Base-by-base conservation (phyloP, 2,329 filamentous ascomycete genomes). In the Diaporthe sp. region DNA sequence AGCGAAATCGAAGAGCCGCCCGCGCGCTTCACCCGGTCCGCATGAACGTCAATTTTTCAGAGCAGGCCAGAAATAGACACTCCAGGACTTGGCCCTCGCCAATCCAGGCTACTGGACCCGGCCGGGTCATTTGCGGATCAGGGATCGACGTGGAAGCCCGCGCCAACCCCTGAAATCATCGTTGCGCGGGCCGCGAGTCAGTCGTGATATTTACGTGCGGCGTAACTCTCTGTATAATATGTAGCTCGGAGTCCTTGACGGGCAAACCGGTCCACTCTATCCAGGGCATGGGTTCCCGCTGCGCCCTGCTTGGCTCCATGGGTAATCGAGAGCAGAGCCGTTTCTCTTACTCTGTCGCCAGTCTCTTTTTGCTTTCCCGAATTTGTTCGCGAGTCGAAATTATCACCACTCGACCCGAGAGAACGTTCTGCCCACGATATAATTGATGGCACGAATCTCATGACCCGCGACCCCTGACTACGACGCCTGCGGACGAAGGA, bases 291-390 rank as follows among this genome's bases (percentile, higher is more conserved):
- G 65, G 65, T 53, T 68, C 31, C 65, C 65, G 46, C 65, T 68
- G 65, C 65, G 65, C 65, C 65, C 65, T 68, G 65, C 65, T 68
- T 68, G 65, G 65, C 65, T 68, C 65, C 65, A 42, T 39, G 65
- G 65, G 65, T 68, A 25, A 42, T n/a, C 22, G 65, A 68, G 62
- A 68, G 65, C 34, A 68, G 28, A 39, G 31, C 46, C 31, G n/a
- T 51, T 17, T 68, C 28, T 19, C n/a, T 39, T 28, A 44, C 46
- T 68, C 65, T 68, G 46, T 4, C 39, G 44, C n/a, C n/a, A 37
- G 8, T 12, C 44, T 53, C 31, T 53, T 68, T 68, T 39, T 12
- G 28, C 22, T 68, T 39, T 68, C 65, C 65, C 31, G 46, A 68
- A 39, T 53, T 53, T 53, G 46, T 68, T 68, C 31, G 65, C 65